Percentiles rank a stretch among this genome's conserved stretches.
Evolutionary conservation across 306 rosid genomes (phyloP).

Genomic region (Morella rubra): DNA sequence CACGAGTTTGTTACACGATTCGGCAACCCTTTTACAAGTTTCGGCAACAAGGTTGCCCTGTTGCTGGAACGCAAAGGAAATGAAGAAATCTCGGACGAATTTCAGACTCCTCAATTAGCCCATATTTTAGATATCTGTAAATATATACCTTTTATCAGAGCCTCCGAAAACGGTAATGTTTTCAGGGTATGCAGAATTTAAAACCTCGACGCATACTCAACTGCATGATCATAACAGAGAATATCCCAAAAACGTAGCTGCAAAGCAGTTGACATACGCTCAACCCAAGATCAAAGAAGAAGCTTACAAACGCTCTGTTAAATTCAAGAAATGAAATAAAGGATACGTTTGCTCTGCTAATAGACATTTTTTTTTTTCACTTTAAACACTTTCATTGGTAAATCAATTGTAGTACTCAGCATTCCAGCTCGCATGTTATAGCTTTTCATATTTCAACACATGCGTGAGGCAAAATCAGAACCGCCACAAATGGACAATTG

Average conservation of each 20-base stretch:
- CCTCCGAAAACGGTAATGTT: no score
- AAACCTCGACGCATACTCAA: background rate
- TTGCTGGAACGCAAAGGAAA: no score
- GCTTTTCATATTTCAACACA: background rate
- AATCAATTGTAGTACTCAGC: conserved; percentile 30
- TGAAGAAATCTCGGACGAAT: no score
- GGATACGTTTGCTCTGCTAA: conserved; percentile 25
- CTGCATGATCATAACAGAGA: background rate
- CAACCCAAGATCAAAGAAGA: conserved; percentile 15
- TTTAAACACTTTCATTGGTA: conserved; percentile 33
- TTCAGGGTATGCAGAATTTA: background rate
- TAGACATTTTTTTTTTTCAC: conserved; percentile 29
- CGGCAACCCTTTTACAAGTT: no score
- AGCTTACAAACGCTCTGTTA: conserved; percentile 42
- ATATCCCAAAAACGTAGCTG: background rate
- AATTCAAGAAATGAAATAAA: conserved; percentile 37
- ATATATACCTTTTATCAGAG: no score
- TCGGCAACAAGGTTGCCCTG: no score
- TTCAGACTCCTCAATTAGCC: no score
- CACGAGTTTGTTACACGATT: no score
- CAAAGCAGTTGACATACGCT: conserved; percentile 10
- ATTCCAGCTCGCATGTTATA: conserved; percentile 30
- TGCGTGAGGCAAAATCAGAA: conserved; percentile 21
- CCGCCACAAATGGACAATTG: conserved; percentile 20
- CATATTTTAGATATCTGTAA: no score